Base-by-base conservation (phyloP, 148 eudicot genomes). In the Nepenthes gracilis region DNA sequence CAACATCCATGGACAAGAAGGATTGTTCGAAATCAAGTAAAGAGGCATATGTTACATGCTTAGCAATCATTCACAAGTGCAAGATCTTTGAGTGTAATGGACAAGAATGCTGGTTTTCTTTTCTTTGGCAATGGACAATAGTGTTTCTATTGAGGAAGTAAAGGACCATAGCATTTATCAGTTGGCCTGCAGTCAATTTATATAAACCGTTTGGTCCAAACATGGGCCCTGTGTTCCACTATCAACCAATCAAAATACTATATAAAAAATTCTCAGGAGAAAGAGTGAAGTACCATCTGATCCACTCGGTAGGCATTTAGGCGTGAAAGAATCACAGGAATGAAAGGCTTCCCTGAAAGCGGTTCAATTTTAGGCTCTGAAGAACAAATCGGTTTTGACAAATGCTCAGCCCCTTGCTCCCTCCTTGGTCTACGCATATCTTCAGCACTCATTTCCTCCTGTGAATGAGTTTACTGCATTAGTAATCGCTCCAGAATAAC, bases 261-360 rank as follows among this genome's bases (percentile, higher is more conserved):
- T 1, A 49, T 49, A 6, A 49, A 49, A 5, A 40, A 8, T 8
- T 3, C 53, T n/a, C 53, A 49, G 53, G 53, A 11, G 53, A 49
- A 49, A 49, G 43, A 14, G 35, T 23, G 57, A 43, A 37, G 5
- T 71, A 71, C 74, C 70, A 71, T 4, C 8, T 54, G 60, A 62
- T 62, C 55, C 14, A 38, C 36, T 32, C 2, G 2, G 33, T 4
- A 1, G 1, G 63, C 35, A 12, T 72, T 72, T 11, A 67, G 51
- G 43, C 36, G 61, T 38, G 12, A 7, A 53, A 72, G 60, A 34
- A 43, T 23, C 13, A 55, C 1, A 57, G 53, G 67, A 35, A 61
- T 61, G 59, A 48, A 61, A 34, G 75, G 67, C 32, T 66, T 61
- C 36, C 70, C 75, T 38, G 67, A 49, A 66, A 72, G 70, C 5